phyloP scores from a whole-genome alignment of 2,329 filamentous ascomycete genomes.

The Sarocladium oryzae region DNA sequence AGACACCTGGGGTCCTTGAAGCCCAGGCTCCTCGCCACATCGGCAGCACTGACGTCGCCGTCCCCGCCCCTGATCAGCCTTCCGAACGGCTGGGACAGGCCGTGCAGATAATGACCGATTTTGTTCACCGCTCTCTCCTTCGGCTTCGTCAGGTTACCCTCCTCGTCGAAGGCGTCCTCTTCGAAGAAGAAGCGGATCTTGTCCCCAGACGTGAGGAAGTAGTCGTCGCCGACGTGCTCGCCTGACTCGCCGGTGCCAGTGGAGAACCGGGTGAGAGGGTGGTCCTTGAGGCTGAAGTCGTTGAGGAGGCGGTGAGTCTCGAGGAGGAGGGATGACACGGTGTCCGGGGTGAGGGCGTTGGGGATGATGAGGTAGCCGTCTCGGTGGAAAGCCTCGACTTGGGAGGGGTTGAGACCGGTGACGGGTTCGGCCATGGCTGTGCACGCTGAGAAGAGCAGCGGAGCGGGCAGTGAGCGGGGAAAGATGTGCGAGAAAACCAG shows the following conservation, averaged over 20 bases:
- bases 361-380: constrained; percentile 91
- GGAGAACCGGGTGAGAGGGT: constrained; percentile 91
- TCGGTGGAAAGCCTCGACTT: constrained; percentile 64
- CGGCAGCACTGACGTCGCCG: constrained; percentile 38
- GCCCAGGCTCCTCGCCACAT: constrained; percentile 63
- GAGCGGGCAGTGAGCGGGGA: no score
- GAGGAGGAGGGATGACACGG: constrained; percentile 60
- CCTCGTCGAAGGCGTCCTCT: constrained; percentile 73
- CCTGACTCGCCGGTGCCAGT: constrained; percentile 75
- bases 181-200: constrained; percentile 97
- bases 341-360: constrained; percentile 60
- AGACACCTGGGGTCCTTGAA: constrained; percentile 71
- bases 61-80: constrained; percentile 39
- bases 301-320: constrained; percentile 72
- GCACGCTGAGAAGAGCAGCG: background rate
- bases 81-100: constrained; percentile 60
- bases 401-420: constrained; percentile 60
- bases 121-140: constrained; percentile 86
- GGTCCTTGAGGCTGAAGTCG: constrained; percentile 69
- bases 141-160: constrained; percentile 64
- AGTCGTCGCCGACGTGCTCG: constrained; percentile 85
- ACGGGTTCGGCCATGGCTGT: background rate
- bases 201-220: constrained; percentile 86
- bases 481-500: no score
- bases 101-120: constrained; percentile 71